phyloP scores from a whole-genome alignment of 371 early-diverging fungal genomes.

The Lichtheimia hyalospora region DNA sequence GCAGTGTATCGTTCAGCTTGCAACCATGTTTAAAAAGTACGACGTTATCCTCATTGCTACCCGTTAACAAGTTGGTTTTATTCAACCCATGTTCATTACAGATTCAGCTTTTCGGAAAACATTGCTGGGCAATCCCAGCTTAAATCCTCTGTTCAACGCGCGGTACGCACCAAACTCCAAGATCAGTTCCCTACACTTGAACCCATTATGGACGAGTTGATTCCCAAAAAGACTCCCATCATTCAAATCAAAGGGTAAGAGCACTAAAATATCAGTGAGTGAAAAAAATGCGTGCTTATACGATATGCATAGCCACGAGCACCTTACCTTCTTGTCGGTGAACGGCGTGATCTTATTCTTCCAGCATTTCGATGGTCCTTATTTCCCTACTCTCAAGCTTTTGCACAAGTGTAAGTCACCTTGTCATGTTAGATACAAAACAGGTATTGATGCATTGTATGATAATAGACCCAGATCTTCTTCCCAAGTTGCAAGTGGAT shows the following conservation, averaged over 20 bases:
- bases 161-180: conserved; percentile 80
- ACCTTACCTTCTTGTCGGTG: conserved; percentile 76
- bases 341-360: conserved; percentile 89
- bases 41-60: not conserved
- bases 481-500: conserved; percentile 93
- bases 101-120: conserved; percentile 77
- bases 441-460: too few relatives aligned
- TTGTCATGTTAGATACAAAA: not conserved
- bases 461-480: conserved; percentile 82
- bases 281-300: too few relatives aligned
- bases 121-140: conserved; percentile 84
- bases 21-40: conserved; percentile 1
- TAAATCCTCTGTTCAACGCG: conserved; percentile 92
- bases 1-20: too few relatives aligned
- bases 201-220: conserved; percentile 83
- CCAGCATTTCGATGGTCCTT: conserved; percentile 93
- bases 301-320: conserved; percentile 72
- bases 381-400: conserved; percentile 82
- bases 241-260: conserved; percentile 83
- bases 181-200: conserved; percentile 89
- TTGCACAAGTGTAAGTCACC: conserved; percentile 83
- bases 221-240: conserved; percentile 92
- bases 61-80: not conserved
- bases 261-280: too few relatives aligned
- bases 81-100: conserved; percentile 19